Conservation (phyloP, 306 rosid species). For the Senna siamea region DNA sequence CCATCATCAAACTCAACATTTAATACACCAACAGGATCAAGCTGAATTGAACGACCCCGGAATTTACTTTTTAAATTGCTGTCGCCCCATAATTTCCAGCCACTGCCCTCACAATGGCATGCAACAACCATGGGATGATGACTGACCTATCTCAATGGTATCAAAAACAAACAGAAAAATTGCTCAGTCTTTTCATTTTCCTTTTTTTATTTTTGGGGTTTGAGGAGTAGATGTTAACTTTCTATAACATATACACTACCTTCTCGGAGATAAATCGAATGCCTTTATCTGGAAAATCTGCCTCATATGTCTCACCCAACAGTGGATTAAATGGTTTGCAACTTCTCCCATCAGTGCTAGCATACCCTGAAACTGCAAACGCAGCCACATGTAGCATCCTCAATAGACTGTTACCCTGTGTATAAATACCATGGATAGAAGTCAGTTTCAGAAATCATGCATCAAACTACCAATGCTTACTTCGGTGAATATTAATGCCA, state of each 20-base stretch:
- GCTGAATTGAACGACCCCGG: constrained; percentile 85
- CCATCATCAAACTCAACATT: constrained; percentile 81
- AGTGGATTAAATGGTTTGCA: constrained; percentile 98
- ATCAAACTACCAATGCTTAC: background rate
- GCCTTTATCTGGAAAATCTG: constrained; percentile 93
- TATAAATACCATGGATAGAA: background rate
- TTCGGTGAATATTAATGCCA: background rate
- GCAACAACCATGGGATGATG: constrained; percentile 84
- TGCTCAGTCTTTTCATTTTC: constrained; percentile 5
- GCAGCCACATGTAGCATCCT: constrained; percentile 79
- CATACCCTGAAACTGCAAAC: constrained; percentile 83
- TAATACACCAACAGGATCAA: constrained; percentile 75
- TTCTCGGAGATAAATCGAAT: constrained; percentile 86
- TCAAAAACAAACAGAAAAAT: background rate
- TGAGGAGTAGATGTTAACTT: background rate
- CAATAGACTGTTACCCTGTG: constrained; percentile 72
- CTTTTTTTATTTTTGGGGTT: background rate
- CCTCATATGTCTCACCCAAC: constrained; percentile 95
- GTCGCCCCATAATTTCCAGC: constrained; percentile 78
- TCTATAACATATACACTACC: constrained; percentile 46
- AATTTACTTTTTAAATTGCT: constrained; percentile 78
- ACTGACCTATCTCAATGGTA: constrained; percentile 63
- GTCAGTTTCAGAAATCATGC: background rate
- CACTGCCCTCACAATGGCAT: constrained; percentile 78
- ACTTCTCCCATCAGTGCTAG: constrained; percentile 77